Conservation (phyloP, 108 stramenopile species). For the Conticribra guillardii region DNA sequence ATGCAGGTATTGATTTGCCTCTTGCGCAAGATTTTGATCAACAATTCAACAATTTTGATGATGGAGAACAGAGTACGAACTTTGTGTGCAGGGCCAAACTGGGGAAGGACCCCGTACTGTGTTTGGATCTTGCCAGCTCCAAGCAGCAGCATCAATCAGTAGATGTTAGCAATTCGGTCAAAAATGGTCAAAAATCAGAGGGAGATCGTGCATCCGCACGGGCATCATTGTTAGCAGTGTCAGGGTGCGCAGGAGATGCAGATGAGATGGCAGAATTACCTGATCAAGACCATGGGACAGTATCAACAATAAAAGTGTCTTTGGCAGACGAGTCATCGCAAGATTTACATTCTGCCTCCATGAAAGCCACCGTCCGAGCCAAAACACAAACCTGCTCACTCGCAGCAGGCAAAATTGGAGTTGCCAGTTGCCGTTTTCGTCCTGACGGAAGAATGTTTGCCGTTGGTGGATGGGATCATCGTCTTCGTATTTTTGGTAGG, state of each 20-base stretch:
- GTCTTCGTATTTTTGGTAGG: conserved; percentile 74
- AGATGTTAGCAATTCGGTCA: too few relatives aligned
- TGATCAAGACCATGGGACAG: conserved; percentile 57
- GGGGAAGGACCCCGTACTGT: conserved; percentile 72
- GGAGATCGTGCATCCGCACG: neutral
- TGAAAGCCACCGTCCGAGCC: conserved; percentile 51
- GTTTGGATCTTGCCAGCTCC: conserved; percentile 68
- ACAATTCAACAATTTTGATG: conserved; percentile 1
- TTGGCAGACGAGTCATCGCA: conserved; percentile 21
- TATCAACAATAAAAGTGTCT: conserved; percentile 64
- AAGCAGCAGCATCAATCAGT: conserved; percentile 4
- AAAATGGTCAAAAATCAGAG: neutral
- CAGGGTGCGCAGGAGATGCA: conserved; percentile 81
- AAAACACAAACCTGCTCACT: conserved; percentile 68
- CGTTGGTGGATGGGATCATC: conserved; percentile 86
- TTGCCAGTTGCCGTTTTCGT: conserved; percentile 73
- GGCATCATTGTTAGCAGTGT: conserved; percentile 61
- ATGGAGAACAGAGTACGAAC: conserved; percentile 1
- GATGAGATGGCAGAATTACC: conserved; percentile 58
- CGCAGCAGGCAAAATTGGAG: conserved; percentile 71
- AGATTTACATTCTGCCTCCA: neutral
- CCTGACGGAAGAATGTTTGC: conserved; percentile 82
- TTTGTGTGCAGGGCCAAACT: conserved; percentile 35
- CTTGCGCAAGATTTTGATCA: neutral
- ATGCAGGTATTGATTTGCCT: neutral